Base-by-base conservation (phyloP, 495 filamentous ascomycete genomes). In the Margaritispora aquatica region DNA sequence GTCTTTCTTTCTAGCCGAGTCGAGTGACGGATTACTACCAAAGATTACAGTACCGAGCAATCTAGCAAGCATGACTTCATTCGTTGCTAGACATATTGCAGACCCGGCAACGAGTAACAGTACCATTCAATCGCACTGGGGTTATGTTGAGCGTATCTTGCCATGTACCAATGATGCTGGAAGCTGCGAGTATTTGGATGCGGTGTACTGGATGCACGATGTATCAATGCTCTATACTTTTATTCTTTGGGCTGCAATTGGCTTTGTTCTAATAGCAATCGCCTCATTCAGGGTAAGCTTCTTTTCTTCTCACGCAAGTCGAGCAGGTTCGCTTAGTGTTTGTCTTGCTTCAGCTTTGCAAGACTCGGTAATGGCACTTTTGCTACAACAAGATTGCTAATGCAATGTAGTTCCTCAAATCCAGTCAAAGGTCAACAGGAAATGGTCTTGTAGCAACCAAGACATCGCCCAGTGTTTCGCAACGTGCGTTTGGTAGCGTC, bases 171-270 rank as follows among this genome's bases (percentile, higher is more conserved):
- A 74, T 58, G 84, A 85, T 69, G 59, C 71, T 0, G 84, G 83
- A 3, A 81, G 80, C 2, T 88, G 85, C 68, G 83, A 71, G 23
- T 87, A 87, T 66, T 75, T 87, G 2, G 84, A 86, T 66, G 72
- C 71, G 15, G 82, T 84, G 46, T 88, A 87, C 67, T 69, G 68
- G 23, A 75, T 76, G 34, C 84, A 88, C 61, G 81, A 84, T 60
- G 54, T 73, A 20, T 77, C 75, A 5, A 84, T 87, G 77, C 63
- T 83, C 11, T 87, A 87, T 63, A 77, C 75, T 7, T 79, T 79
- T 61, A 83, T 85, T 57, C 61, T 88, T 27, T 87, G 84, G 83
- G 75, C 76, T 0, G 76, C 74, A 15, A 73, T 87, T 51, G 70
- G 70, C 5, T 78, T 74, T 0, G 70, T 85, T 19, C 62, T 84